phyloP scores from a whole-genome alignment of 2,329 filamentous ascomycete species.

The Microcyclospora tardicrescens region DNA sequence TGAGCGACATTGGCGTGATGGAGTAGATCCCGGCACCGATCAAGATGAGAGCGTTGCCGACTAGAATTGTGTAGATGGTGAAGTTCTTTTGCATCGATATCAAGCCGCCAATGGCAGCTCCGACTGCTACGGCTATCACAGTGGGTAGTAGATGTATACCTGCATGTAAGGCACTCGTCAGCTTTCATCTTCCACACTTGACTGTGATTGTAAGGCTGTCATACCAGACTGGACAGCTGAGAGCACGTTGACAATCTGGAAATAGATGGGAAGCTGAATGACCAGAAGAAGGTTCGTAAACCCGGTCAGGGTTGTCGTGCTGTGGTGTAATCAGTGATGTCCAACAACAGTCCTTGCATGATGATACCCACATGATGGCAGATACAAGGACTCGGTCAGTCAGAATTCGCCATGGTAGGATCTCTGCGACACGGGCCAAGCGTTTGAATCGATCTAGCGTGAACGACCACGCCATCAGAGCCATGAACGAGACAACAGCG shows the following conservation, averaged over 20 bases:
- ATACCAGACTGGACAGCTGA: conserved; percentile 42
- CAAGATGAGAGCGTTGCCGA: neutral
- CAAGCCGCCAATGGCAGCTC: conserved; percentile 43
- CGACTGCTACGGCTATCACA: conserved; percentile 34
- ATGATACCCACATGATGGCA: conserved; percentile 3
- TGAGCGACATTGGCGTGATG: neutral
- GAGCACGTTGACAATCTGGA: conserved; percentile 46
- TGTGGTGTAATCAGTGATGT: too few species aligned
- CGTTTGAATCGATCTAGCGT: too few species aligned
- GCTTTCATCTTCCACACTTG: conserved; percentile 22
- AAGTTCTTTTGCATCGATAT: conserved; percentile 43
- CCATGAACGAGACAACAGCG: too few species aligned
- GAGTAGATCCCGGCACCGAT: conserved; percentile 1
- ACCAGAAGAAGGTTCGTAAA: too few species aligned
- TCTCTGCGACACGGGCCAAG: too few species aligned
- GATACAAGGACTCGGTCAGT: conserved; percentile 1
- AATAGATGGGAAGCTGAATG: conserved; percentile 40
- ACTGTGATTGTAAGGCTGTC: conserved; percentile 23
- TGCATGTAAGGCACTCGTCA: conserved; percentile 34
- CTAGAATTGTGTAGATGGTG: conserved; percentile 25
- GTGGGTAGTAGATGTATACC: conserved; percentile 1
- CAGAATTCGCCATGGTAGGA: conserved; percentile 16
- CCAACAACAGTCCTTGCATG: too few species aligned
- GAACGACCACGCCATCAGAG: too few species aligned
- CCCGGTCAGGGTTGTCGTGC: too few species aligned